A percentile compares a stretch with the other conserved stretches of the same genome.
phyloP scores from a whole-genome alignment of 192 early-diverging fungal species.

The Coemansia sp. region DNA sequence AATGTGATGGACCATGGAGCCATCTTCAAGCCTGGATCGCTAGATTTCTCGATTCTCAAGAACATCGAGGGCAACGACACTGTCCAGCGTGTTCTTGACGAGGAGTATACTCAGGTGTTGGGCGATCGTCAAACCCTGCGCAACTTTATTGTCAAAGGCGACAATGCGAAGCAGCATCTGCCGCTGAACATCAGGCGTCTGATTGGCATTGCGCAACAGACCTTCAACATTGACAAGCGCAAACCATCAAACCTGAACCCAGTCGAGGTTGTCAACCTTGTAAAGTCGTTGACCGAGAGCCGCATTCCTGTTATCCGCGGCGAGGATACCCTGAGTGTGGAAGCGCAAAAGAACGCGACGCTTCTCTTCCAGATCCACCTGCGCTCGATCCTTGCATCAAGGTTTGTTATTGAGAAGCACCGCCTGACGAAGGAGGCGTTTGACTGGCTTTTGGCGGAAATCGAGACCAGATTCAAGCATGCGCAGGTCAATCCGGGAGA shows the following conservation, averaged over 20 bases:
- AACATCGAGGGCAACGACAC: constrained; percentile 73
- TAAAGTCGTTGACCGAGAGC: constrained; percentile 69
- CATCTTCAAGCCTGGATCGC: constrained; percentile 65
- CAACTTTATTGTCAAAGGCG: constrained; percentile 75
- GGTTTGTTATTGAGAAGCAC: constrained; percentile 87
- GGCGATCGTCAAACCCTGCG: constrained; percentile 77
- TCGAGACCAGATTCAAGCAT: constrained; percentile 86
- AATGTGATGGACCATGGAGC: constrained; percentile 70
- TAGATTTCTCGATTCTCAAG: constrained; percentile 72
- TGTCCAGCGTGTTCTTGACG: constrained; percentile 72
- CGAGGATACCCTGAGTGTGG: constrained; percentile 76
- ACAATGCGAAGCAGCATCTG: constrained; percentile 77
- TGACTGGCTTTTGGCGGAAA: constrained; percentile 92
- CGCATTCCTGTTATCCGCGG: constrained; percentile 79
- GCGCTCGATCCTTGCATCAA: constrained; percentile 78
- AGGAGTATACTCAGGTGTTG: constrained; percentile 74
- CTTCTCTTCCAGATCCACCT: constrained; percentile 85
- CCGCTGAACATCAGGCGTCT: constrained; percentile 88
- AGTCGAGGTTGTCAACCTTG: constrained; percentile 70
- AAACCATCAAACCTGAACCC: constrained; percentile 88
- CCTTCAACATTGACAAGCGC: constrained; percentile 78
- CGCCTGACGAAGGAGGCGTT: constrained; percentile 85
- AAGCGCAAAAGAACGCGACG: constrained; percentile 92
- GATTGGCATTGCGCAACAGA: constrained; percentile 88
- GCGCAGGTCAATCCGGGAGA: constrained; percentile 92